Evolutionary conservation across 257 asterid genomes (phyloP).

Genomic region (Avicennia marina): DNA sequence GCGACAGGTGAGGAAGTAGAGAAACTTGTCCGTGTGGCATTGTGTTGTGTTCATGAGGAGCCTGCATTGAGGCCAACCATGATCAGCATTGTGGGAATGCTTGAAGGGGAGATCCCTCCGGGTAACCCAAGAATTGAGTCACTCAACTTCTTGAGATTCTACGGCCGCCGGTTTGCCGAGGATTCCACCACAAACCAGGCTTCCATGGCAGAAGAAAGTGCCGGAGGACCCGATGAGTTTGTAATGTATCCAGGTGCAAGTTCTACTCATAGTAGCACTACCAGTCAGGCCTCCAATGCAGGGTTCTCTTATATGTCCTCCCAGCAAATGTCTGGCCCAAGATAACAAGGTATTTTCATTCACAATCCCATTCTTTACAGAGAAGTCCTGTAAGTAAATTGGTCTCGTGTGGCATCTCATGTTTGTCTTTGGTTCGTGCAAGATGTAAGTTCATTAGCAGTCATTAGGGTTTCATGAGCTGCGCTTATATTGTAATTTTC

Average conservation of each 20-base stretch:
- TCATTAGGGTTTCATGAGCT: no score
- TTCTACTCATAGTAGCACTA: slow-evolving; percentile 18
- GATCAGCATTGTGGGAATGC: slow-evolving; percentile 76
- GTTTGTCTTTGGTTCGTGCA: no score
- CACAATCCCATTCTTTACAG: not conserved
- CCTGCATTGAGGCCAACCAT: slow-evolving; percentile 69
- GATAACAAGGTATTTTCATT: slow-evolving; percentile 11
- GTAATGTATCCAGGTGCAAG: slow-evolving; percentile 22
- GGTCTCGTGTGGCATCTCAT: no score
- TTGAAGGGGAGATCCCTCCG: slow-evolving; percentile 64
- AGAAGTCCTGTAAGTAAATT: no score
- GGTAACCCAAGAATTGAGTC: slow-evolving; percentile 57
- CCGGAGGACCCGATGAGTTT: slow-evolving; percentile 9
- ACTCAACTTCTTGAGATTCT: slow-evolving; percentile 61
- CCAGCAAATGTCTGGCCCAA: slow-evolving; percentile 50
- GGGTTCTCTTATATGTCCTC: slow-evolving; percentile 35
- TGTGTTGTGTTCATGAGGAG: slow-evolving; percentile 84
- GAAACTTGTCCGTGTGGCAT: slow-evolving; percentile 64
- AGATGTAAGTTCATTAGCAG: no score
- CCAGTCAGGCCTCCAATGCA: slow-evolving; percentile 22
- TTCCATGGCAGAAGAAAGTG: slow-evolving; percentile 33
- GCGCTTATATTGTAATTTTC: no score
- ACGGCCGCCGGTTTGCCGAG: slow-evolving; percentile 72
- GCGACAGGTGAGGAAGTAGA: slow-evolving; percentile 53
- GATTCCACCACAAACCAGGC: slow-evolving; percentile 55